Evolutionary conservation across 805 yeast genomes (phyloP).

Genomic region (Metschnikowia picachoensis): DNA sequence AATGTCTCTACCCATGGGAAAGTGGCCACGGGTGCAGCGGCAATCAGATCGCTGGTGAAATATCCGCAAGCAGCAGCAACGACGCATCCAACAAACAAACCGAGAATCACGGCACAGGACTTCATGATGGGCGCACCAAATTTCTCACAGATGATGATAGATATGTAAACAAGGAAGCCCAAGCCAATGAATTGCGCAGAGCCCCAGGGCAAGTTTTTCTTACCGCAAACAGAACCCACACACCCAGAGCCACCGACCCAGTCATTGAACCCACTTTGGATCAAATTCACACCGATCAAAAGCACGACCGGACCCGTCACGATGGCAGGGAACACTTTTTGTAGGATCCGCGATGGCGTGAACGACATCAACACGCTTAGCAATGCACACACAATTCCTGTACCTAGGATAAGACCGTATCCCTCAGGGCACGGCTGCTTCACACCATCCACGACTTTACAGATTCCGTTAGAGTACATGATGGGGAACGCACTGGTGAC

Average conservation of each 20-base stretch:
- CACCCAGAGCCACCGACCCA: conserved; percentile 88
- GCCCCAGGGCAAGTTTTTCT: conserved; percentile 60
- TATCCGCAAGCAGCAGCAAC: conserved; percentile 91
- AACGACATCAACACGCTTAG: conserved; percentile 72
- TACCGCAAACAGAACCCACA: conserved; percentile 23
- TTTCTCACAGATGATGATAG: conserved; percentile 73
- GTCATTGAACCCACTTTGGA: conserved; percentile 71
- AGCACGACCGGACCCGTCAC: conserved; percentile 94
- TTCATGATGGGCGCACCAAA: conserved; percentile 95
- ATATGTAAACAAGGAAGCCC: conserved; percentile 75
- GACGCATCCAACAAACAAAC: conserved; percentile 82
- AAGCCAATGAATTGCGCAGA: conserved; percentile 83
- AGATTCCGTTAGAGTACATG: conserved; percentile 71
- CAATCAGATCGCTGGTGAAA: conserved; percentile 55
- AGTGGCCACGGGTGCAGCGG: conserved; percentile 74
- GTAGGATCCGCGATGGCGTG: conserved; percentile 67
- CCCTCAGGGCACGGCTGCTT: conserved; percentile 81
- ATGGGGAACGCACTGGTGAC: conserved; percentile 71
- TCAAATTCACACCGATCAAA: conserved; percentile 69
- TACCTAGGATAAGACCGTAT: conserved; percentile 81
- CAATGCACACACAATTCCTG: conserved; percentile 74
- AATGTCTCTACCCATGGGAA: conserved; percentile 89
- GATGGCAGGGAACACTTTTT: conserved; percentile 77
- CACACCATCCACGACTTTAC: conserved; percentile 62
- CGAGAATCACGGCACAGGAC: conserved; percentile 87